phyloP scores from a whole-genome alignment of 371 early-diverging fungal species.

The Smittium culicis region DNA sequence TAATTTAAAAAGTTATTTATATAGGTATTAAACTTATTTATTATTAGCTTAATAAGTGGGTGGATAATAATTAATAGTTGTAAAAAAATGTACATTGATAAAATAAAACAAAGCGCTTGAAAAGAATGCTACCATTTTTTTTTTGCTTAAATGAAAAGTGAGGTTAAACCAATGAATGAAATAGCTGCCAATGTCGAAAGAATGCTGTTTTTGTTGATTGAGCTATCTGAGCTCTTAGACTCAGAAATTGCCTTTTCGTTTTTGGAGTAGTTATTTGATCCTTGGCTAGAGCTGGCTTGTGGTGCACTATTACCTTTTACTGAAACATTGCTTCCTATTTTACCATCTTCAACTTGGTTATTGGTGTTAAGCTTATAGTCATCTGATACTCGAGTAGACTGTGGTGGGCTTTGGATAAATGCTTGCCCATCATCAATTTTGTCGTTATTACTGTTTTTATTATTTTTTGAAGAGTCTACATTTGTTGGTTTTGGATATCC shows the following conservation, averaged over 20 bases:
- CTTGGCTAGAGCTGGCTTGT: not conserved
- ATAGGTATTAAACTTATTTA: too few relatives aligned
- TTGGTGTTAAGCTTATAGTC: not conserved
- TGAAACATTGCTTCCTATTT: not conserved
- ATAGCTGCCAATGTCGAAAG: not conserved
- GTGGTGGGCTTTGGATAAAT: not conserved
- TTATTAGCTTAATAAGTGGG: too few relatives aligned
- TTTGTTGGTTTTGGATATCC: not conserved
- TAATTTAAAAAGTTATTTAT: too few relatives aligned
- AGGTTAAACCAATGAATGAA: not conserved
- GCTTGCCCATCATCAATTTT: too few relatives aligned
- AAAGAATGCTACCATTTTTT: too few relatives aligned
- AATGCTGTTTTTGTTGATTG: not conserved
- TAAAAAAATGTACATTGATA: too few relatives aligned
- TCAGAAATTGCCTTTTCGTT: not conserved
- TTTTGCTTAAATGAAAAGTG: too few relatives aligned
- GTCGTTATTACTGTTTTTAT: not conserved
- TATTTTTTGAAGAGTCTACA: not conserved
- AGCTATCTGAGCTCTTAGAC: not conserved
- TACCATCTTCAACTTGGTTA: not conserved
- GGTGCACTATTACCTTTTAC: not conserved
- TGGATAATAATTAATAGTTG: too few relatives aligned
- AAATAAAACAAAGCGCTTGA: too few relatives aligned
- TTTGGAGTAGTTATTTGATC: not conserved
- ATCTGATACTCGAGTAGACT: not conserved